Conservation (phyloP, 805 yeast species). For the Kodamaea jinghongensis region DNA sequence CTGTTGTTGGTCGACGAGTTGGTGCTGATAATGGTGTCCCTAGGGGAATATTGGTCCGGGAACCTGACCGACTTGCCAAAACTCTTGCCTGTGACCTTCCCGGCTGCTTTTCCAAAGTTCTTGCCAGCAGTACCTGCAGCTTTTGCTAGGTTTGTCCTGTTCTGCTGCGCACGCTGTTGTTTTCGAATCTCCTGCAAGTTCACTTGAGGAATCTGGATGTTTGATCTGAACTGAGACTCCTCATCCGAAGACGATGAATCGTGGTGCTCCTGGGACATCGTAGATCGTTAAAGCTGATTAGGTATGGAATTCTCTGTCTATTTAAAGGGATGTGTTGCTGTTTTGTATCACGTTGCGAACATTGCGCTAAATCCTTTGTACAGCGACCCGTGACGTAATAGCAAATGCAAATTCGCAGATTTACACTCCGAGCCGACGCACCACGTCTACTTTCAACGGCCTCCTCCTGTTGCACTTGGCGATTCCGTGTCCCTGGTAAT, state of each 20-base stretch:
- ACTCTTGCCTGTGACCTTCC: conserved; percentile 19
- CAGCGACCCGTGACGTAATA: too few species aligned
- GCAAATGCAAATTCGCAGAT: too few species aligned
- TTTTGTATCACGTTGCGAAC: too few species aligned
- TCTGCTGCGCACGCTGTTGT: conserved; percentile 14
- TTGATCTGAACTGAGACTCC: conserved; percentile 23
- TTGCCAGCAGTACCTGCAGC: conserved; percentile 15
- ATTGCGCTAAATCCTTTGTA: too few species aligned
- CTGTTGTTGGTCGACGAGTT: conserved; percentile 24
- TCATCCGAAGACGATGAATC: conserved; percentile 28
- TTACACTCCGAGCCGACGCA: too few species aligned
- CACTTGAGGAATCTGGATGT: conserved; percentile 31
- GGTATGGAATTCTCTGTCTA: too few species aligned
- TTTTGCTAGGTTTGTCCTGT: conserved; percentile 23
- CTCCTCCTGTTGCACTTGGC: too few species aligned
- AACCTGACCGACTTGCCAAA: conserved; percentile 25
- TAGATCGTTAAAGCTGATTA: neutral
- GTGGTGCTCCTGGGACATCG: conserved; percentile 2
- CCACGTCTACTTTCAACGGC: too few species aligned
- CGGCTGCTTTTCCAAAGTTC: conserved; percentile 9
- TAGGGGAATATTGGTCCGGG: conserved; percentile 25
- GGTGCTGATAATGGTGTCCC: conserved; percentile 27
- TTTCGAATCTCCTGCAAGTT: conserved; percentile 17
- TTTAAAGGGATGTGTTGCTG: too few species aligned
- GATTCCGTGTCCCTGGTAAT: too few species aligned